Base-by-base conservation (phyloP, 1,284 basidiomycete genomes). In the Leccinum subrobustum region DNA sequence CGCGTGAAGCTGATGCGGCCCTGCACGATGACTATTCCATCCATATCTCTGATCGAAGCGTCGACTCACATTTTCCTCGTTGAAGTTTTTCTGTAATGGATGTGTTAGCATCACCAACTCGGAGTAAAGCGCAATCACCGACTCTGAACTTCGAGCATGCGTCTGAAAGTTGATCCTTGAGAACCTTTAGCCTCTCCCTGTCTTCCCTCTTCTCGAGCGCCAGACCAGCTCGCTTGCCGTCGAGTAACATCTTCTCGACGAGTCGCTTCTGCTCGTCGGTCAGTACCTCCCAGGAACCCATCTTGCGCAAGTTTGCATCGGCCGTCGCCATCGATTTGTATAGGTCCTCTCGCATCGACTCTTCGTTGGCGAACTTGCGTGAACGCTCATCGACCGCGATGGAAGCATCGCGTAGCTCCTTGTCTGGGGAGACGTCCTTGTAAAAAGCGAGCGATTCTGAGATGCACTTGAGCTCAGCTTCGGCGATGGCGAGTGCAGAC, bases 271-370 rank as follows among this genome's bases (percentile, higher is more conserved):
- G 84, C 69, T 93, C 91, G 0, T 80, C 61, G n/a, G 78, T 83
- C 3, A 92, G 76, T 59, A 81, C 79, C 33, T 85, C 79, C 76
- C 80, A 85, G 64, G 77, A 73, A 3, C 85, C 84, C 20, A 80
- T 82, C 50, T 75, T 76, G 67, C 84, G 81, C 61, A 90, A 78
- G 67, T 89, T 88, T 71, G 85, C 83, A 67, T 88, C 80, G 0
- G 91, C 91, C 18, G 83, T 81, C n/a, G 83, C 74, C 67, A 92
- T 87, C 42, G 88, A 87, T 44, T 83, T 77, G 77, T 84, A 93
- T 39, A 93, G 82, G 67, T 94, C 92, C 56, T 88, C 70, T 14
- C 92, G 83, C 87, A 92, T 92, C 16, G 86, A 85, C 1, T 83
- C 79, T 63, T 91, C 87, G 50, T 93, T 86, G 27, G 77, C 76